Base-by-base conservation (phyloP, 495 filamentous ascomycete genomes). In the Penicillium mononematosum region DNA sequence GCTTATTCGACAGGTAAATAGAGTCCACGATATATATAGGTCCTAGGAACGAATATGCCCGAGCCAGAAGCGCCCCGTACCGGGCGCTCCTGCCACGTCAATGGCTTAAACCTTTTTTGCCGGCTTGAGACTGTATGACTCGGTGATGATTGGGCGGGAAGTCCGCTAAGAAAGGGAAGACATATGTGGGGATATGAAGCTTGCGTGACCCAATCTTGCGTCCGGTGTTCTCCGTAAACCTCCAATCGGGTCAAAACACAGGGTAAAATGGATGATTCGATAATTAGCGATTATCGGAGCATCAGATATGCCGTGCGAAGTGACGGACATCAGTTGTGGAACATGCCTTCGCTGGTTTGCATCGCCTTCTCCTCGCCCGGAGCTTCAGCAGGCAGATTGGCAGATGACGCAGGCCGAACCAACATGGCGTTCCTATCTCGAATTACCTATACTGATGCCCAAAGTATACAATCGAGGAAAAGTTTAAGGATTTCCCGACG, bases 401-500 rank as follows among this genome's bases (percentile, higher is more conserved):
- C 14, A 31, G 17, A 20, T 16, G n/a, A 48, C 5, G 25, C 20
- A 10, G 7, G 47, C 19, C 19, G 17, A 38, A 32, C 19, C 17
- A 50, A 49, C 7, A 25, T 24, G 12, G 12, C 7, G 16, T 34
- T 53, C 3, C 6, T 14, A 24, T 44, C 9, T 44, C n/a, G 2
- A 31, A 10, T 2, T 25, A 20, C 42, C 8, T n/a, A 22, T 43
- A 38, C 22, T 12, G 5, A 31, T 9, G 11, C 3, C 25, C 10
- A 12, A 10, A 19, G 11, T 11, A 20, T 22, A 16, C 5, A 25
- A 22, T 7, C 0, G n/a, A 27, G 16, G 1, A 14, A 44, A 6
- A 1, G n/a, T 14, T 34, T 56, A 86, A n/a, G 85, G 79, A 16
- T 85, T 77, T 24, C 80, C 78, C 50, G 82, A 87, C 16, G 93